A percentile compares a stretch with the other conserved stretches of the same genome.
These are phyloP conservation scores for Mortierella claussenii DNA, from an alignment of 192 early-diverging fungal species.

Conservation along the genomic window DNA sequence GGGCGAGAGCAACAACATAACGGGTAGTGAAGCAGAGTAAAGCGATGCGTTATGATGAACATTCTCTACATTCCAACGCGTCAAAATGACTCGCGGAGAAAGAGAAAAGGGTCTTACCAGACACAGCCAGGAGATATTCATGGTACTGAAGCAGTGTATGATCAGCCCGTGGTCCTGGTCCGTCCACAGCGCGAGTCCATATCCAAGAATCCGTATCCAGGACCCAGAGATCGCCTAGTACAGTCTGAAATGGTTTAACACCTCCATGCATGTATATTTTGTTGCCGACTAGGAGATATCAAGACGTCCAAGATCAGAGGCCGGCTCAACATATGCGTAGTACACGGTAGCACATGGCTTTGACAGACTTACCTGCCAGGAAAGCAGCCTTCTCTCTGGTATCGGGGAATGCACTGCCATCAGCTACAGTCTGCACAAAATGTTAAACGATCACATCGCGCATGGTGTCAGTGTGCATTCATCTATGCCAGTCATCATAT, in stretches of 20 bases:
- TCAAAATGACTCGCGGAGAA: no score
- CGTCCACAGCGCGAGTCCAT: conserved; percentile 37
- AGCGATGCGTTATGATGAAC: no score
- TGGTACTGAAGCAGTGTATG: conserved; percentile 42
- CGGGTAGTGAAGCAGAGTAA: background rate
- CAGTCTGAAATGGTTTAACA: conserved; percentile 40
- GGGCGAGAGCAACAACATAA: background rate
- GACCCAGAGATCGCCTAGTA: conserved; percentile 45
- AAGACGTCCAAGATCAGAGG: background rate
- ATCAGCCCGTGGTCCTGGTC: conserved; percentile 43
- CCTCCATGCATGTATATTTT: conserved; percentile 51
- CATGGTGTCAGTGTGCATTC: no score
- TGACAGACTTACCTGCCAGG: conserved; percentile 18
- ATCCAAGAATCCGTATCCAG: conserved; percentile 41
- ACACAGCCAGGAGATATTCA: conserved; percentile 39
- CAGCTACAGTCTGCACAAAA: conserved; percentile 9
- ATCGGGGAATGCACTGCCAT: conserved; percentile 24
- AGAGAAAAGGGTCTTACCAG: no score
- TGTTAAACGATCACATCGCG: background rate
- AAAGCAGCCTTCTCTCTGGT: conserved; percentile 42
- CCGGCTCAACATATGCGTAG: background rate
- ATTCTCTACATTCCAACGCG: no score
- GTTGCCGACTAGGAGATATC: conserved; percentile 14
- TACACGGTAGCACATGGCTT: no score
- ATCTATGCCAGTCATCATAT: no score